Evolutionary conservation across 345 rosid genomes (phyloP).

Genomic region (Salix koriyanagi): DNA sequence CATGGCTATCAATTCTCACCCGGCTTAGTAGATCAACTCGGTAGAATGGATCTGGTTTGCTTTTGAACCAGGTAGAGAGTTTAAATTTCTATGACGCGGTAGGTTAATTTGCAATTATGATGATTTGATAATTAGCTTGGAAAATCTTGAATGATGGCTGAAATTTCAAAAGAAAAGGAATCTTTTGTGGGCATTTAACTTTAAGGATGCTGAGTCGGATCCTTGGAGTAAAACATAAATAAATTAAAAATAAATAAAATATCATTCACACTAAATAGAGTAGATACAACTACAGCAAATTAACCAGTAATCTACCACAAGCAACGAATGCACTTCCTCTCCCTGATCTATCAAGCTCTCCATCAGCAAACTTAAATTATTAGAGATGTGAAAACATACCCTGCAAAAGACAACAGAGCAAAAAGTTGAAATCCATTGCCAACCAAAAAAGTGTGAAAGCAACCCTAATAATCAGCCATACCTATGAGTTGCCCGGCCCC

Average conservation of each 20-base stretch:
- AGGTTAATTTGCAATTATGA: background rate
- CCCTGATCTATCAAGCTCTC: background rate
- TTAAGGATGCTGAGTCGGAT: background rate
- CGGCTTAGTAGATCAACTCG: too few species aligned
- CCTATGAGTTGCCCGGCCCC: background rate
- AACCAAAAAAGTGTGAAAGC: background rate
- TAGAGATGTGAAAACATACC: background rate
- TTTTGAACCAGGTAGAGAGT: too few species aligned
- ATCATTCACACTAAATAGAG: background rate
- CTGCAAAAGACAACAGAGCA: background rate
- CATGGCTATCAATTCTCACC: too few species aligned
- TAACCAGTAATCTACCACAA: background rate
- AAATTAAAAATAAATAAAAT: background rate
- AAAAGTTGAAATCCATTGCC: background rate
- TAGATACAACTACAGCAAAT: background rate
- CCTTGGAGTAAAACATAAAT: background rate
- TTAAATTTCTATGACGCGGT: too few species aligned
- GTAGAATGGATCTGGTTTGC: too few species aligned
- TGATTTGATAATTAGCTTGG: background rate
- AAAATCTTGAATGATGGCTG: too few species aligned
- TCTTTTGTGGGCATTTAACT: background rate
- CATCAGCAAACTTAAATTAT: background rate
- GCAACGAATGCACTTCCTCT: background rate
- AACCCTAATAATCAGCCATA: background rate
- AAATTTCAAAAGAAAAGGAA: too few species aligned